Conservation (phyloP, 108 stramenopile genomes). For the Epithemia pelagica region DNA sequence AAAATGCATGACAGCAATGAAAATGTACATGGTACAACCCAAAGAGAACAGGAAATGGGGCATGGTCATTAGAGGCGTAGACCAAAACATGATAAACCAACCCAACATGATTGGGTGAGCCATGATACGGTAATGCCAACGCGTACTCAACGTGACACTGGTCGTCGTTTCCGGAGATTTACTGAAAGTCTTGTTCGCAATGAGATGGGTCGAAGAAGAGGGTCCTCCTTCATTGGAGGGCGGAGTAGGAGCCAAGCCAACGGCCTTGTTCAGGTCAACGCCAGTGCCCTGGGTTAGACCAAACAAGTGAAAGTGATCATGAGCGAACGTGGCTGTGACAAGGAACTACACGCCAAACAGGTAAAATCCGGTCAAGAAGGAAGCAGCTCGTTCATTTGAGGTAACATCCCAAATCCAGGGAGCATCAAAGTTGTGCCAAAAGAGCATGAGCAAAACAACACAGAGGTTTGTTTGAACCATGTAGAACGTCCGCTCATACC, state of each 20-base stretch:
- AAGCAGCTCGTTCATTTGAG: background rate
- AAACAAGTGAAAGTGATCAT: conserved; percentile 5
- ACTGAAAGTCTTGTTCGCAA: background rate
- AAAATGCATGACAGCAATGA: background rate
- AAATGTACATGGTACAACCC: background rate
- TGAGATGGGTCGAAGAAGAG: background rate
- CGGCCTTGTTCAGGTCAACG: background rate
- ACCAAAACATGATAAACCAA: background rate
- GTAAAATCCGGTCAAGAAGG: background rate
- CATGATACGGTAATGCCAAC: conserved; percentile 1
- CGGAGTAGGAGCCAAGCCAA: background rate
- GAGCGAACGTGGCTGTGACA: background rate
- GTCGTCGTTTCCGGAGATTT: background rate
- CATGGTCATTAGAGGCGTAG: background rate
- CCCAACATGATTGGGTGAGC: conserved; percentile 4
- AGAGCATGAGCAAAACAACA: background rate
- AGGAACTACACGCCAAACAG: background rate
- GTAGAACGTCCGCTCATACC: background rate
- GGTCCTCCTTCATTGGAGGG: background rate
- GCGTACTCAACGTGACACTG: background rate
- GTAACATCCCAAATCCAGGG: background rate
- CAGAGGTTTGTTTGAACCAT: background rate
- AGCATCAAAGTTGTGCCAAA: background rate
- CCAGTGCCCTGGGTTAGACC: background rate
- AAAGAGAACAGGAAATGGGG: background rate